Base-by-base conservation (phyloP, 78 protist genomes). In the Goniomonas avonlea region DNA sequence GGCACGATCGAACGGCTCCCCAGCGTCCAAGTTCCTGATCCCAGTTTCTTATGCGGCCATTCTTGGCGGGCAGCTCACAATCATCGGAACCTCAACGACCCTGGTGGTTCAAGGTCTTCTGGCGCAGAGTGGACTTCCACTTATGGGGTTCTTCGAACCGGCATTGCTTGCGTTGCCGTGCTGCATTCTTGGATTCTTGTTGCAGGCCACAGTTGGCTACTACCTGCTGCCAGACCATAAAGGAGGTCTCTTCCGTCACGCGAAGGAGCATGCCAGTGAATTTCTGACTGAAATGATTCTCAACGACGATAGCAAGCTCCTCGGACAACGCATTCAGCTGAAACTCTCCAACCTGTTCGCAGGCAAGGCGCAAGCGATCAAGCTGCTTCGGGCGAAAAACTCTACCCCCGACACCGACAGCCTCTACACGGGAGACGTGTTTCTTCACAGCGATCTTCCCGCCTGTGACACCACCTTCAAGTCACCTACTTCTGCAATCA, bases 31-130 rank as follows among this genome's bases (percentile, higher is more conserved):
- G 34, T 29, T 83, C 56, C 23, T 83, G 21, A 61, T 76, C 7
- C 82, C 86, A 17, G 43, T 83, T 31, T 55, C 74, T 55, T 76
- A 20, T 71, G 17, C 66, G 23, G 8, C 60, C 40, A 83, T 83
- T 9, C 23, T 77, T 17, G 82, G 86, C 11, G 81, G 86, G 32
- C n/a, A 20, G 38, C 48, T n/a, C 61, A 68, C 82, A 20, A 47
- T 76, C 34, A 38, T 83, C 38, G 86, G 86, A 41, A 70, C 86
- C 9, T 29, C 56, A 35, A 71, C 86, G 25, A 83, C 75, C 65
- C 56, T 83, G 35, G 68, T 83, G 27, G 79, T 56, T 25, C 3
- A 35, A n/a, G 86, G 82, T n/a, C 66, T 83, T 27, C 69, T 41
- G 25, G 32, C 27, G 53, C 35, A 66, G 13, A 2, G 13, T 29